Base-by-base conservation (phyloP, 495 filamentous ascomycete species). In the Elasticomyces elasticus region DNA sequence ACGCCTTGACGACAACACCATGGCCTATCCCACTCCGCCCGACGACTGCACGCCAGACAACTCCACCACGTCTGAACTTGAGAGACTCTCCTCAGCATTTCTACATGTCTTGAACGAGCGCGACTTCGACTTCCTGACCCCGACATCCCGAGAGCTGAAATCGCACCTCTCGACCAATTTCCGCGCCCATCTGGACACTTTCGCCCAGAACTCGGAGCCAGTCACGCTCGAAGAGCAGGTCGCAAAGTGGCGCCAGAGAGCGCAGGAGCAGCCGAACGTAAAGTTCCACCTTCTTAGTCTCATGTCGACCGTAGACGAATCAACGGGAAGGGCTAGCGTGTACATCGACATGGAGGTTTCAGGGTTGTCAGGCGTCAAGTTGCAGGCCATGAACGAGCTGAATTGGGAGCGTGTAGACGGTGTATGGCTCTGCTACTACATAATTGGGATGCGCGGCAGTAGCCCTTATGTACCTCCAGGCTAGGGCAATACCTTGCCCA, bases 311-410 rank as follows among this genome's bases (percentile, higher is more conserved):
- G 44, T 47, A 24, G 25, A 47, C 11, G 44, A 47, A 24, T 9
- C 10, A 11, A 47, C 5, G 44, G 44, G 24, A 11, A 24, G 44
- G 24, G 44, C 44, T 17, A 47, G 20, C 20, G 44, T 47, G 44
- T 47, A 13, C 17, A 10, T 47, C 19, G 44, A 47, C 19, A 47
- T 47, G 44, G 12, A 24, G 22, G 44, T 47, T 22, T 28, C 19
- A 11, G 44, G 44, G 20, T 25, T 47, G 5, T 10, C 19, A 17
- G 25, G 27, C 20, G 44, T 24, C 10, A 47, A 24, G 20, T 22
- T 47, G 12, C 19, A 25, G 44, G 44, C 44, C 27, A 47, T 47
- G 44, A 47, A 47, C 24, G 44, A 47, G 19, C 22, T 47, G 20
- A 47, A 28, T 11, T 47, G 44, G 44, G 12, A 22, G 20, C 9